A percentile compares a stretch with the other conserved stretches of the same genome.
Evolutionary conservation across 1,284 basidiomycete genomes (phyloP).

Genomic region (Cystobasidium slooffiae): DNA sequence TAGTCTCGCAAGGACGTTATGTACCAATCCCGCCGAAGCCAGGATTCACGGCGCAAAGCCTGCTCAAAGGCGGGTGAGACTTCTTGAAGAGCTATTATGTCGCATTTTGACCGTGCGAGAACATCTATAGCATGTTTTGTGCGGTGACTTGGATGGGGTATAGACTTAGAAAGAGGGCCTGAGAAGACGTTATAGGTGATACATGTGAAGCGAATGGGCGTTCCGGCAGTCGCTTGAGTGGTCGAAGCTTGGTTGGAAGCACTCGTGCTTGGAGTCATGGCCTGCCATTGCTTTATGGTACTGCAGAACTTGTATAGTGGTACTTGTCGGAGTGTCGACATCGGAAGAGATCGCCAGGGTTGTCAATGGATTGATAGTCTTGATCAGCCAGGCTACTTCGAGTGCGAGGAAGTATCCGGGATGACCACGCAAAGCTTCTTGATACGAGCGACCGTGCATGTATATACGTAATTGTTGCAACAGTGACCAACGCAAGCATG

Average conservation of each 20-base stretch:
- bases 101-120: slow-evolving; percentile 1
- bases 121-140: slow-evolving; percentile 13
- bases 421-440: too few relatives aligned
- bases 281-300: background rate
- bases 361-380: too few relatives aligned
- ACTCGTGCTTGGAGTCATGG: background rate
- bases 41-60: slow-evolving; percentile 24
- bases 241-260: background rate
- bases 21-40: slow-evolving; percentile 25
- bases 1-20: slow-evolving; percentile 34
- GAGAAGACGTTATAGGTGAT: slow-evolving; percentile 43
- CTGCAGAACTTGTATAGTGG: slow-evolving; percentile 6
- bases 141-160: slow-evolving; percentile 30
- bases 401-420: too few relatives aligned
- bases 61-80: slow-evolving; percentile 30
- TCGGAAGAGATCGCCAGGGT: background rate
- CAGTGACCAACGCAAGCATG: too few relatives aligned
- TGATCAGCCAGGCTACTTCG: too few relatives aligned
- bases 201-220: slow-evolving; percentile 11
- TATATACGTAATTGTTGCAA: too few relatives aligned
- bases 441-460: too few relatives aligned
- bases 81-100: slow-evolving; percentile 40
- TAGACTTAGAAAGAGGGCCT: slow-evolving; percentile 14
- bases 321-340: background rate
- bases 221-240: background rate